Percentiles rank a stretch among this genome's conserved stretches.
phyloP scores from a whole-genome alignment of 139 green algal genomes.

The Coelastrella sp. region DNA sequence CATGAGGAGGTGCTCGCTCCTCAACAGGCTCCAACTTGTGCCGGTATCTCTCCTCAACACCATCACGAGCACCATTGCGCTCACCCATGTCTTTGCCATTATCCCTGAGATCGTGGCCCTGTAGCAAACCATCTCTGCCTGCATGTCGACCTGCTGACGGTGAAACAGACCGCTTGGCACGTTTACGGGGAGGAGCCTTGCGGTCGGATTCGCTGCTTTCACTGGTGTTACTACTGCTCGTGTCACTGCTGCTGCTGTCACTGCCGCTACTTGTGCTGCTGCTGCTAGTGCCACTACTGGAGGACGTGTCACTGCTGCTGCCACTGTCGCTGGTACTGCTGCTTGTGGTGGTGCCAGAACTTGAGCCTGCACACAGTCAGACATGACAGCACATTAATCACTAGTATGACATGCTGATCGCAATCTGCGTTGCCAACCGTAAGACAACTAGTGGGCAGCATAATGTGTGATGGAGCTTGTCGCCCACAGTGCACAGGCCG shows the following conservation, averaged over 20 bases:
- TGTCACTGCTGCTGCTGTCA: slow-evolving; percentile 37
- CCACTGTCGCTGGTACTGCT: slow-evolving; percentile 34
- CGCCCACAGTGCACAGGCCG: no score
- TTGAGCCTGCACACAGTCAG: slow-evolving; percentile 21
- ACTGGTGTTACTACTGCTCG: slow-evolving; percentile 40
- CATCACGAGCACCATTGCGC: background rate
- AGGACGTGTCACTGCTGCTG: slow-evolving; percentile 30
- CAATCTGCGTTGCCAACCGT: no score
- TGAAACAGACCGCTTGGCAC: background rate
- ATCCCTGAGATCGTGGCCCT: background rate
- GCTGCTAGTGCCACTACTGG: slow-evolving; percentile 29
- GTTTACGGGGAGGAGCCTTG: background rate
- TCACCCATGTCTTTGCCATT: no score
- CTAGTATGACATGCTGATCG: no score
- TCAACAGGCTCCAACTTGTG: background rate
- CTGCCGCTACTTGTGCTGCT: background rate
- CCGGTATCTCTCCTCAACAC: background rate
- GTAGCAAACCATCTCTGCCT: background rate
- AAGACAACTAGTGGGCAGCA: background rate
- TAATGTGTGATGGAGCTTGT: background rate
- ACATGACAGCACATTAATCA: no score
- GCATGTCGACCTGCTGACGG: background rate
- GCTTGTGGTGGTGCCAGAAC: slow-evolving; percentile 40
- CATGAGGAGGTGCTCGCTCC: background rate
- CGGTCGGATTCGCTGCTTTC: slow-evolving; percentile 3